These are phyloP conservation scores for Beauveria pseudobassiana DNA, from an alignment of 2,329 filamentous ascomycete species.

Conservation along the genomic window DNA sequence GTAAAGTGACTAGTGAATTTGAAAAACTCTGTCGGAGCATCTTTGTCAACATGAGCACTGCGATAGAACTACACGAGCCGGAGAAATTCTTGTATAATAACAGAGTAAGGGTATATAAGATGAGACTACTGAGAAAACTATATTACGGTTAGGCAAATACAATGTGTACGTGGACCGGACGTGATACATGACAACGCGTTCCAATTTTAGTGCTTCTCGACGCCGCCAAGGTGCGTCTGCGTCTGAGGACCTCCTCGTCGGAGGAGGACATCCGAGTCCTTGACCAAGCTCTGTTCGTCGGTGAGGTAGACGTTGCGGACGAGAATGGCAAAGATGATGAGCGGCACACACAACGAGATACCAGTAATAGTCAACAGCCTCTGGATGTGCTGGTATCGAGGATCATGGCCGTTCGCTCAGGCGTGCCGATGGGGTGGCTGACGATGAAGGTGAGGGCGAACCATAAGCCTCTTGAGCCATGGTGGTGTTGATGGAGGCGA, in stretches of 20 bases:
- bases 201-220: neutral
- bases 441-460: slow-evolving; percentile 23
- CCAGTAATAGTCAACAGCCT: slow-evolving; percentile 39
- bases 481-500: slow-evolving; percentile 28
- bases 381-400: slow-evolving; percentile 38
- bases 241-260: slow-evolving; percentile 12
- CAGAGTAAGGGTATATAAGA: slow-evolving; percentile 7
- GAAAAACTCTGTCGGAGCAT: too few species aligned
- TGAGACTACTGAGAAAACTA: neutral
- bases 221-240: slow-evolving; percentile 3
- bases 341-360: slow-evolving; percentile 40
- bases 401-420: slow-evolving; percentile 36
- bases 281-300: slow-evolving; percentile 35
- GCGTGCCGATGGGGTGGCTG: slow-evolving; percentile 31
- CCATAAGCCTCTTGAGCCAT: slow-evolving; percentile 26
- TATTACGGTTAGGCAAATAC: neutral
- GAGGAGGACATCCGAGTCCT: slow-evolving; percentile 16
- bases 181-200: neutral
- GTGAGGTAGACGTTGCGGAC: slow-evolving; percentile 40
- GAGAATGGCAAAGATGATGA: slow-evolving; percentile 35
- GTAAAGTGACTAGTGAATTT: too few species aligned
- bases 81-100: neutral
- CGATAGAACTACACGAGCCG: neutral
- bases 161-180: neutral
- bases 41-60: too few species aligned